phyloP scores from a whole-genome alignment of 306 rosid genomes.

The Fagus crenata region DNA sequence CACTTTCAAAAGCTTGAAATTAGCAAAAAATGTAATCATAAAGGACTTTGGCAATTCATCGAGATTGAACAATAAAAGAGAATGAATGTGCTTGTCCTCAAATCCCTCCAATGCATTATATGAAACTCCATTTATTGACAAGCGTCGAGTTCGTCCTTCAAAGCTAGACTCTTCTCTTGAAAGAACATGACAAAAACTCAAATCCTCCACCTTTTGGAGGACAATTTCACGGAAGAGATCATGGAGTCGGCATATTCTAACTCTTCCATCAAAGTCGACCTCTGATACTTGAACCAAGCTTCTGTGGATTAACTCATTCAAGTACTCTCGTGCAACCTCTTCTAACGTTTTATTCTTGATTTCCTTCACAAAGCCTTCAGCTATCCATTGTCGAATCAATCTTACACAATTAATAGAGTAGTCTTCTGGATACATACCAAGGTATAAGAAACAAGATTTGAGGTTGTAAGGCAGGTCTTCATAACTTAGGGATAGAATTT shows the following conservation, averaged over 20 bases:
- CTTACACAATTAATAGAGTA: not conserved
- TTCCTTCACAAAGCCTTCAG: not conserved
- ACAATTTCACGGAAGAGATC: not conserved
- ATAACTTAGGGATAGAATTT: not conserved
- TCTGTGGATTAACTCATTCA: not conserved
- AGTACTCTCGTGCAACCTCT: not conserved
- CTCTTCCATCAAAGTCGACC: not conserved
- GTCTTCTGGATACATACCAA: constrained; percentile 14
- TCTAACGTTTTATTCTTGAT: not conserved
- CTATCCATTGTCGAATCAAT: constrained; percentile 5
- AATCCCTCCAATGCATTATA: not conserved
- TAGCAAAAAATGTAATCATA: not conserved
- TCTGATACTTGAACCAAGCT: not conserved
- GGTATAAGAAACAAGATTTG: constrained; percentile 12
- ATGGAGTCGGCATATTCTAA: not conserved
- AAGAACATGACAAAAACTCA: not conserved
- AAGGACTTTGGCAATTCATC: not conserved
- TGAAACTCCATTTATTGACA: constrained; percentile 1
- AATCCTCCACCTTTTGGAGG: not conserved
- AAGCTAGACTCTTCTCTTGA: not conserved
- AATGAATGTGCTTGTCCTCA: not conserved
- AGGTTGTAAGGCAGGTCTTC: constrained; percentile 19
- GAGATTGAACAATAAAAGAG: not conserved
- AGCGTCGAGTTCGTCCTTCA: not conserved
- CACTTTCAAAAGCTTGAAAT: constrained; percentile 12